phyloP scores from a whole-genome alignment of 2,329 filamentous ascomycete genomes.

The Fusarium paranaense region DNA sequence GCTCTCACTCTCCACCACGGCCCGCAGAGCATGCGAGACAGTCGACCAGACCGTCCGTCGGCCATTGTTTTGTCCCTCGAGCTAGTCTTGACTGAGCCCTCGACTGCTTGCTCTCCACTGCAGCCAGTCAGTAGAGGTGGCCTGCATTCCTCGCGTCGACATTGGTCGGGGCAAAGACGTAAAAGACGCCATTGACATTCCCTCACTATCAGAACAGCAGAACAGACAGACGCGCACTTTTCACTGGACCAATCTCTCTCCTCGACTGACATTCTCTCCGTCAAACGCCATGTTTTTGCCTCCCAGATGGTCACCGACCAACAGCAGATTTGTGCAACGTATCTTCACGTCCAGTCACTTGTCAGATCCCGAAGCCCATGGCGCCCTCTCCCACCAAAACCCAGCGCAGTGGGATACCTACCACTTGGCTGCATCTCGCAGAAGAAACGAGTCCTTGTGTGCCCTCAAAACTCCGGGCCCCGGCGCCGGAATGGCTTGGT shows the following conservation, averaged over 20 bases:
- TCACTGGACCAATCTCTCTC: not conserved
- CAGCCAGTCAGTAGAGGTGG: not conserved
- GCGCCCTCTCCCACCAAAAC: constrained; percentile 1
- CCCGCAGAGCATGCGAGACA: constrained; percentile 18
- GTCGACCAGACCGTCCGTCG: not conserved
- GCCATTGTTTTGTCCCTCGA: not conserved
- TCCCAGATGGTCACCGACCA: constrained; percentile 5
- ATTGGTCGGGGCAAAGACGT: constrained; percentile 21
- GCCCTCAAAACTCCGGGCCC: not conserved
- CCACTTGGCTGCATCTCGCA: constrained; percentile 15
- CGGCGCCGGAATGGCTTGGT: not conserved
- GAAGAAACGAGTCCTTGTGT: constrained; percentile 14
- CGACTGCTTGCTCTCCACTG: not conserved
- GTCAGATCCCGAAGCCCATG: constrained; percentile 30
- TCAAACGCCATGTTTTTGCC: not conserved
- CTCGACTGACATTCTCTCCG: not conserved
- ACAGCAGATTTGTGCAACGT: not conserved
- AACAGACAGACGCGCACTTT: not conserved
- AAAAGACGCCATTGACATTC: constrained; percentile 23
- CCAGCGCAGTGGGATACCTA: constrained; percentile 25
- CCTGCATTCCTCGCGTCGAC: constrained; percentile 24
- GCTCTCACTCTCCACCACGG: constrained; percentile 24
- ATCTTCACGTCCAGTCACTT: constrained; percentile 10
- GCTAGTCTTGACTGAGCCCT: not conserved
- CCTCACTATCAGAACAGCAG: not conserved